phyloP scores from a whole-genome alignment of 2,329 filamentous ascomycete species.

The Leptographium procerum region DNA sequence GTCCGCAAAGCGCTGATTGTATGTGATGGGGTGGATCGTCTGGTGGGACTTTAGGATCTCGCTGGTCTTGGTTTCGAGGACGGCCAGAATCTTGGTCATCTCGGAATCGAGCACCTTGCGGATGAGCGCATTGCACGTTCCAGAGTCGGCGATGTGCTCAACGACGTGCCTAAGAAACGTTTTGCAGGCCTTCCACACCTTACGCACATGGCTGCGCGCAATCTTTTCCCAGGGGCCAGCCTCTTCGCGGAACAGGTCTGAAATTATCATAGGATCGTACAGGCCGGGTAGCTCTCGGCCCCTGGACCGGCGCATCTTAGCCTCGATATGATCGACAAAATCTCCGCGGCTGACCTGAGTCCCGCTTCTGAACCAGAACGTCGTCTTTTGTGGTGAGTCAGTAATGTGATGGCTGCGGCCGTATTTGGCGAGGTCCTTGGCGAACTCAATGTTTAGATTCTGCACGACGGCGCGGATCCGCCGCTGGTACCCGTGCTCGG shows the following conservation, averaged over 20 bases:
- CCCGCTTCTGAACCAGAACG: slow-evolving; percentile 3
- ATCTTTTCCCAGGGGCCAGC: slow-evolving; percentile 19
- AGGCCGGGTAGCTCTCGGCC: slow-evolving; percentile 25
- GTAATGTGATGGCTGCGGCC: slow-evolving; percentile 19
- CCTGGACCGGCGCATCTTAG: slow-evolving; percentile 16
- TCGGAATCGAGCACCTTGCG: slow-evolving; percentile 12
- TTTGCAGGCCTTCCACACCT: slow-evolving; percentile 13
- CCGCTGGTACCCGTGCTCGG: slow-evolving; percentile 22
- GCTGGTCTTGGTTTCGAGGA: slow-evolving; percentile 14
- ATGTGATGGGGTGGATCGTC: slow-evolving; percentile 26
- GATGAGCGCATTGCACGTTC: slow-evolving; percentile 12
- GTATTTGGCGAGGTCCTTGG: slow-evolving; percentile 11
- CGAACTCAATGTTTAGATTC: slow-evolving; percentile 35
- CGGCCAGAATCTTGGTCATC: slow-evolving; percentile 12
- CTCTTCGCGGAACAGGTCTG: slow-evolving; percentile 22
- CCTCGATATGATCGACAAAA: slow-evolving; percentile 16
- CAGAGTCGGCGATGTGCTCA: slow-evolving; percentile 11
- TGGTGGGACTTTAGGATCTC: slow-evolving; percentile 18
- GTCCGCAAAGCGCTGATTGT: slow-evolving; percentile 25
- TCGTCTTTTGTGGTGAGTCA: background rate
- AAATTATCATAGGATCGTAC: slow-evolving; percentile 23
- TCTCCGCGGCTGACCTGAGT: slow-evolving; percentile 9
- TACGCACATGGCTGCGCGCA: slow-evolving; percentile 8
- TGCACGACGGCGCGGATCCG: slow-evolving; percentile 44
- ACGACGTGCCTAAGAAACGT: slow-evolving; percentile 14